Evolutionary conservation across 1,139 yeast genomes (phyloP), one percentile per base, ranked within the genome.

Genomic region (Magnusiomyces fungicola): DNA sequence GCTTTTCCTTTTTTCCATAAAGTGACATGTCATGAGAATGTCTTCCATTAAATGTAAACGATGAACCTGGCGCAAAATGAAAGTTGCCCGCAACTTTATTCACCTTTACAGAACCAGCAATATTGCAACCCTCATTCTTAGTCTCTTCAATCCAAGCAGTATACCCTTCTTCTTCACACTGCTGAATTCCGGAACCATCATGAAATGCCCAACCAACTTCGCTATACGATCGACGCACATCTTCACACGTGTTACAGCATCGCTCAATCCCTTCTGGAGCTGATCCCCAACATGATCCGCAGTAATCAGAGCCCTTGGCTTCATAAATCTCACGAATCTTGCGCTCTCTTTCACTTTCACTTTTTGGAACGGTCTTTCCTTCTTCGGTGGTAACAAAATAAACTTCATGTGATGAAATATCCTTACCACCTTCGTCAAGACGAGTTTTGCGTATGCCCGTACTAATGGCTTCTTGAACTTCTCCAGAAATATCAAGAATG

Each of bases 261-360:
- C 58, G 61, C 4, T 64, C 64, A 12, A 56, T 54, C 34, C 72
- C 70, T 7, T 73, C 72, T 60, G 86, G 94, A 48, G 79, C 72
- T 0, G 95, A 81, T 1, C 97, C 97, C 65, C 88, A 90, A 69
- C 98, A 92, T 0, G 94, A 76, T 1, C 97, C 97, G 73, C 97
- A 89, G 63, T 78, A 78, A 29, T 63, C 62, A 21, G 74, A 73
- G n/a, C 70, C 68, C 29, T 72, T 66, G 10, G 46, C 51, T n/a
- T 41, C 46, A 22, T 42, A 51, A 29, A 34, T 44, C n/a, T 16
- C 65, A 6, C 30, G 32, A 29, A 72, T 45, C 24, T 47, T 34
- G 19, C 41, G 39, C 41, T 64, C 59, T 45, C 65, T 66, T 53
- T 62, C 57, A 42, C 53, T 27, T 48, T 53, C 48, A 43, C 51